phyloP scores from a whole-genome alignment of 192 early-diverging fungal genomes.

The Coemansia sp. region DNA sequence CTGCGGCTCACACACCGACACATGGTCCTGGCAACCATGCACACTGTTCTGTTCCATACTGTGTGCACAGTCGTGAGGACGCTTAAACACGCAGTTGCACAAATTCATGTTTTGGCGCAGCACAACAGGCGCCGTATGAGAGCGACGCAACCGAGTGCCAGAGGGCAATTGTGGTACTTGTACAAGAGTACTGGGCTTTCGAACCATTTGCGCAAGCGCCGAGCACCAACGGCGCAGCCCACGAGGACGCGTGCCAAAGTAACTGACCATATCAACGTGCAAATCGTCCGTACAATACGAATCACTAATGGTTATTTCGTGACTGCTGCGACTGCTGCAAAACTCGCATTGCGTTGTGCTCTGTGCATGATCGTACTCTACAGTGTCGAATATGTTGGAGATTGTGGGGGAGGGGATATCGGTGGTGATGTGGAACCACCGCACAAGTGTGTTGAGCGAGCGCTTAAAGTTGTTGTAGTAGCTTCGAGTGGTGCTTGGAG shows the following conservation, averaged over 20 bases:
- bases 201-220: constrained; percentile 13
- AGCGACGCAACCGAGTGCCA: constrained; percentile 13
- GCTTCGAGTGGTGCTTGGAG: neutral
- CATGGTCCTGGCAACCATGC: too few relatives aligned
- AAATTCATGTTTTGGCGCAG: constrained; percentile 17
- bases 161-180: neutral
- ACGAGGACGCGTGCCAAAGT: neutral
- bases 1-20: neutral
- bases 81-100: constrained; percentile 25
- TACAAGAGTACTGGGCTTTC: neutral
- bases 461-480: constrained; percentile 45
- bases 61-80: neutral
- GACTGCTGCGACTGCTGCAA: constrained; percentile 8
- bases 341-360: constrained; percentile 17
- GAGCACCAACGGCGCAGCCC: constrained; percentile 37
- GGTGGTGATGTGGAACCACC: constrained; percentile 42
- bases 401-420: constrained; percentile 45
- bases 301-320: neutral
- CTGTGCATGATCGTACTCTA: neutral
- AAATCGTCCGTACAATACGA: constrained; percentile 1
- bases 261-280: neutral
- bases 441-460: constrained; percentile 31
- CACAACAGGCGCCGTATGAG: constrained; percentile 37
- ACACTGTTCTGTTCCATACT: neutral
- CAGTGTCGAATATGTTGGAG: constrained; percentile 27